Base-by-base conservation (phyloP, 768 basidiomycete genomes). In the Hygrophorus pudorinus region DNA sequence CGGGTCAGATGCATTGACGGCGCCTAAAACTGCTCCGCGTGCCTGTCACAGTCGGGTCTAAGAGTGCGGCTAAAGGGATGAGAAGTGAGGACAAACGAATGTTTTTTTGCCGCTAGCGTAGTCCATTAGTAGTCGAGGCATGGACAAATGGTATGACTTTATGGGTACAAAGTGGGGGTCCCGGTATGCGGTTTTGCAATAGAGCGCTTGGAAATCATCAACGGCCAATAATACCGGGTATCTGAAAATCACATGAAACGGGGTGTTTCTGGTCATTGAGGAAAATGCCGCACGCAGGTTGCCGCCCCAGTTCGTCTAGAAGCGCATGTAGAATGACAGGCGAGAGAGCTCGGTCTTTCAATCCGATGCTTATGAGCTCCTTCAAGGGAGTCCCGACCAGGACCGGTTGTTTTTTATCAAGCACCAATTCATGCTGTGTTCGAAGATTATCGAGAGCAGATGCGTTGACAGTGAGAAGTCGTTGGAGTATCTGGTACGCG, bases 121-220 rank as follows among this genome's bases (percentile, higher is more conserved):
- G 45, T 92, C 85, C 31, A 96, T 66, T 30, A 91, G 63, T 32
- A 88, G 57, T 8, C 87, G 72, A 1, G 90, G 90, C 27, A 88
- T 61, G 2, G 85, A 81, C 5, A 96, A 67, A 53, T 93, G 84
- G 53, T 82, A 85, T 0, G 87, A 68, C 45, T 80, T 75, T 43
- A 94, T 77, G 8, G 66, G 55, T 5, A 67, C 65, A 61, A 79
- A 88, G 34, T 80, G 77, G 10, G 85, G 84, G 45, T 87, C 80
- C 18, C 78, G 75, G 63, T 93, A 93, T 20, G 64, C 56, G 0
- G 83, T 76, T 37, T 67, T 64, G 56, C 74, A 67, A 54, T 86
- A 90, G 18, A 96, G 60, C 0, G 87, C 72, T 59, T 94, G 92
- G 59, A 88, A 78, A 53, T 94, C 91, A 51, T 96, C 92, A 1